Conservation (phyloP, 345 rosid species). For the Zanthoxylum bungeanum region DNA sequence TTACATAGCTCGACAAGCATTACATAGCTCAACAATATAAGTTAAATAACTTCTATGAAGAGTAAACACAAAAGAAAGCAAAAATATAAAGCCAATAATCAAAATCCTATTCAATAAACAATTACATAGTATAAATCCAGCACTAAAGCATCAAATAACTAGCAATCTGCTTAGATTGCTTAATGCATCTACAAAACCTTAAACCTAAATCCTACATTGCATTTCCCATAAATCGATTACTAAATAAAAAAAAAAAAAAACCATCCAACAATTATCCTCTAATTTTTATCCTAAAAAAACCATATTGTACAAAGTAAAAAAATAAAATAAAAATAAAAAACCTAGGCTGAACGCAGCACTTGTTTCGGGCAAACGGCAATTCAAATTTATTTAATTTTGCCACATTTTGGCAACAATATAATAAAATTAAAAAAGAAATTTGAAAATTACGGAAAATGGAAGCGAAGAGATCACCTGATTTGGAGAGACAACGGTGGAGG, state of each 20-base stretch:
- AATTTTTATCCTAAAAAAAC: not conserved
- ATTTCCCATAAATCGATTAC: not conserved
- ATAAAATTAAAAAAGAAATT: not conserved
- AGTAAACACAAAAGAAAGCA: too few species aligned
- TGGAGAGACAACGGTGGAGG: conserved; percentile 66
- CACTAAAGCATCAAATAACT: not conserved
- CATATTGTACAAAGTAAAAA: not conserved
- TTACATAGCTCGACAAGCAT: too few species aligned
- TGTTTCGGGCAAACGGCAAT: not conserved
- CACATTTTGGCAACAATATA: conserved; percentile 3
- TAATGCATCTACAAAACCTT: not conserved
- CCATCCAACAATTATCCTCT: not conserved
- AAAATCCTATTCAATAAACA: not conserved
- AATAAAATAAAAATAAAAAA: not conserved
- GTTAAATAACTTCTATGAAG: too few species aligned
- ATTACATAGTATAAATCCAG: not conserved
- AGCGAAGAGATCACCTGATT: conserved; percentile 48
- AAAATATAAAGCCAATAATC: not conserved
- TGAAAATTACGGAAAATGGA: not conserved
- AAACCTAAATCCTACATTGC: not conserved
- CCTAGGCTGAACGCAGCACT: not conserved
- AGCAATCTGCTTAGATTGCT: not conserved
- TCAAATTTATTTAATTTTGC: not conserved
- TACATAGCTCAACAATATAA: too few species aligned
- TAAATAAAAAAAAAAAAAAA: too few species aligned